These are phyloP conservation scores for Porphyrellus cyaneotinctus DNA, from an alignment of 768 basidiomycete species.

Conservation along the genomic window DNA sequence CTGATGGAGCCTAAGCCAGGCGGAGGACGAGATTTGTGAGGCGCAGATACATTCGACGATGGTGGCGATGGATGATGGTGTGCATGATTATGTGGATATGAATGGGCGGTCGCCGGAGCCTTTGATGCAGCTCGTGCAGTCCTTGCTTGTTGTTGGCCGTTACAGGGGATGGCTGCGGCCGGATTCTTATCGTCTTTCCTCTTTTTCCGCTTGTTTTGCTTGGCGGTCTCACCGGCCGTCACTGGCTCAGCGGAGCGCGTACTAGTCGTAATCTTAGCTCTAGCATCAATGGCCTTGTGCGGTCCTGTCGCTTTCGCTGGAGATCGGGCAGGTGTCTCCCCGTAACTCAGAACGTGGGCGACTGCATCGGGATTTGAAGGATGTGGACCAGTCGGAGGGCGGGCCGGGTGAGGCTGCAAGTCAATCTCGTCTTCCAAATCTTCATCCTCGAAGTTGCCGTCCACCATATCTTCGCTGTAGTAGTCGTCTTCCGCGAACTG, in stretches of 20 bases:
- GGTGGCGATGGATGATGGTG: slow-evolving; percentile 52
- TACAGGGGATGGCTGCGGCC: slow-evolving; percentile 21
- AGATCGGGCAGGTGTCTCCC: slow-evolving; percentile 26
- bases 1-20: slow-evolving; percentile 24
- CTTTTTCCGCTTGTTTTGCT: slow-evolving; percentile 43
- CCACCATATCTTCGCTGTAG: slow-evolving; percentile 45
- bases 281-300: slow-evolving; percentile 15
- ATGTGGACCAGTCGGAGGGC: slow-evolving; percentile 16
- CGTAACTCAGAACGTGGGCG: slow-evolving; percentile 41
- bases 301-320: slow-evolving; percentile 1
- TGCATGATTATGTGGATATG: slow-evolving; percentile 45
- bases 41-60: slow-evolving; percentile 32
- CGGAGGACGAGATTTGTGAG: slow-evolving; percentile 32
- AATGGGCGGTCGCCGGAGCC: slow-evolving; percentile 50
- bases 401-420: slow-evolving; percentile 23
- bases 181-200: slow-evolving; percentile 32
- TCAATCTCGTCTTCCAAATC: slow-evolving; percentile 33
- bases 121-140: slow-evolving; percentile 53
- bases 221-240: slow-evolving; percentile 13
- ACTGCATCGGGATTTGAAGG: slow-evolving; percentile 24
- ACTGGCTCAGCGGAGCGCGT: slow-evolving; percentile 22
- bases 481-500: slow-evolving; percentile 41
- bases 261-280: slow-evolving; percentile 29
- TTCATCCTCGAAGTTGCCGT: slow-evolving; percentile 40
- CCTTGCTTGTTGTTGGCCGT: slow-evolving; percentile 32